Base-by-base conservation (phyloP, 1,284 basidiomycete species). In the Sporisorium iseilematis-ciliati region DNA sequence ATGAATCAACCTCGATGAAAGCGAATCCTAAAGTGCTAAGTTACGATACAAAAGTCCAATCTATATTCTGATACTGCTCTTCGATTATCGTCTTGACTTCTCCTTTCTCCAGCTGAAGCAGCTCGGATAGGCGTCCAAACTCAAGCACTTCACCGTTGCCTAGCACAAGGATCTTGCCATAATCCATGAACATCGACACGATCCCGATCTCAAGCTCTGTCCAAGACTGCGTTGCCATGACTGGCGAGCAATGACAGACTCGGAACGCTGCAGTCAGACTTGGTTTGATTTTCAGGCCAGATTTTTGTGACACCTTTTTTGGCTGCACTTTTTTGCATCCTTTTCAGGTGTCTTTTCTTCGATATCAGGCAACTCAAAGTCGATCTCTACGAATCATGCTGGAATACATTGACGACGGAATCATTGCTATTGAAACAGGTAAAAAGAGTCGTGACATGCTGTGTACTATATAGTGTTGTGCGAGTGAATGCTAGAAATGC, bases 91-190 rank as follows among this genome's bases (percentile, higher is more conserved):
- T 43, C 23, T 29, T 57, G 60, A 78, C 73, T 20, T 65, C 57
- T 31, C 65, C 63, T 21, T 65, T 29, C 8, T 50, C 49, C 14
- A 48, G 35, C n/a, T 26, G 1, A 7, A 78, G 31, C 51, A 75
- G 57, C 33, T 65, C 57, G 8, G 40, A 40, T 0, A 73, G 72
- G 12, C 57, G 62, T 18, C 61, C 73, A n/a, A 95, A 93, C 87
- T 86, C 84, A 7, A 83, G 88, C 64, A 92, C 89, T 61, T 87
- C 85, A 0, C 92, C 92, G 2, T 90, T 90, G 77, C 91, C 90
- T 80, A 93, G 88, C 38, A 92, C 91, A 71, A 91, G 90, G 26
- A 93, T 90, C 33, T 90, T 87, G 82, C 92, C 91, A 79, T 91
- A 92, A 26, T 89, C 88, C 64, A 91, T 90, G 75, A 92, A 91